A percentile compares a stretch with the other conserved stretches of the same genome.
These are phyloP conservation scores for Dissophora globulifera DNA, from an alignment of 192 early-diverging fungal species.

Conservation along the genomic window DNA sequence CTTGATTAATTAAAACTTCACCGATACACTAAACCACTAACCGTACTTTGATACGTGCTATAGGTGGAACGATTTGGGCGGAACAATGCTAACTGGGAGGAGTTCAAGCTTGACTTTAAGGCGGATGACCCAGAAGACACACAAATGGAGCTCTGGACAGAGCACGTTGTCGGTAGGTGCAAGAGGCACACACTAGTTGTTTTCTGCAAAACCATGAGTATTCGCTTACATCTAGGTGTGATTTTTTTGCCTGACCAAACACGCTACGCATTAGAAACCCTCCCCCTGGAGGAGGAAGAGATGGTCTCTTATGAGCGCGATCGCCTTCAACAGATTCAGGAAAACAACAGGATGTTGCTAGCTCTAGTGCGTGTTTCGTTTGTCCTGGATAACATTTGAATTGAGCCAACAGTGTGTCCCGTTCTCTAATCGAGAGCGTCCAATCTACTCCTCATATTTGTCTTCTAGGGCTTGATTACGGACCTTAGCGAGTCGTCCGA, in stretches of 20 bases:
- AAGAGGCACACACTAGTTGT: neutral
- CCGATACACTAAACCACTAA: neutral
- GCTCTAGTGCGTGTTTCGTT: slow-evolving; percentile 57
- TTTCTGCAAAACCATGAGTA: neutral
- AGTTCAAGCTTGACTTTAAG: slow-evolving; percentile 68
- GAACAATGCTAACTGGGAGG: slow-evolving; percentile 84
- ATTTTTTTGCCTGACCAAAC: neutral
- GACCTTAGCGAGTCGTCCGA: slow-evolving; percentile 83
- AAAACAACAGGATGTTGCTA: slow-evolving; percentile 70
- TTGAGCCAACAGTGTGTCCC: too few species aligned
- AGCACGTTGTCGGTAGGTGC: neutral
- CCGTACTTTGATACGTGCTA: too few species aligned
- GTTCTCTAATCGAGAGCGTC: too few species aligned
- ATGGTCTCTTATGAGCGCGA: slow-evolving; percentile 69
- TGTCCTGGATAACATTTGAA: neutral
- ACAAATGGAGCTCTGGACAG: slow-evolving; percentile 9
- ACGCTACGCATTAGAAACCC: slow-evolving; percentile 17
- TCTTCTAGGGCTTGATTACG: slow-evolving; percentile 74
- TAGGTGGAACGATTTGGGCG: slow-evolving; percentile 86
- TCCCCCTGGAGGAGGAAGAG: slow-evolving; percentile 45
- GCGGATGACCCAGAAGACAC: slow-evolving; percentile 16
- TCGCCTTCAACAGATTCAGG: slow-evolving; percentile 65
- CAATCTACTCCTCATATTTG: slow-evolving; percentile 3
- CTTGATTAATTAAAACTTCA: too few species aligned
- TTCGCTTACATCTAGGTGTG: neutral